Percentiles rank a stretch among this genome's conserved stretches.
Conservation (phyloP, 352 stramenopile genomes). For the Lagenidium giganteum region DNA sequence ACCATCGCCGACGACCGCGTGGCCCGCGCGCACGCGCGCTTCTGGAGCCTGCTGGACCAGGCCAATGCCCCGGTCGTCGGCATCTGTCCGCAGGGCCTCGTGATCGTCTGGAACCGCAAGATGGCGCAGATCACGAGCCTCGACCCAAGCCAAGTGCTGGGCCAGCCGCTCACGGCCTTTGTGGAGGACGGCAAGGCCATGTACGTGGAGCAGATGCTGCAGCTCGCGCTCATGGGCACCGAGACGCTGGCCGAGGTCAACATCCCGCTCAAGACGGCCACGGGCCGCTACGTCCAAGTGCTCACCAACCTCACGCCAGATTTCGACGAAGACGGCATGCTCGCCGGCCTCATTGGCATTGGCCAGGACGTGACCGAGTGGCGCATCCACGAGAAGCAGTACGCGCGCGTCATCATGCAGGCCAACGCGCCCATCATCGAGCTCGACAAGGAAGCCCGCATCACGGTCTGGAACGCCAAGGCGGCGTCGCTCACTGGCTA, state of each 20-base stretch:
- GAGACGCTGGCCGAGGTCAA: conserved; percentile 30
- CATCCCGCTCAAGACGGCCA: conserved; percentile 31
- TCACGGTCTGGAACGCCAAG: conserved; percentile 71
- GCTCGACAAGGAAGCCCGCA: conserved; percentile 52
- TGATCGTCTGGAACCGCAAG: conserved; percentile 57
- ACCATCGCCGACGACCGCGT: no score
- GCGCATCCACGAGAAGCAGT: conserved; percentile 37
- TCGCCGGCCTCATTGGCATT: conserved; percentile 26
- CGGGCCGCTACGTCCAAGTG: conserved; percentile 34
- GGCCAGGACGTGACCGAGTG: conserved; percentile 51
- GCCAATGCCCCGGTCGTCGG: conserved; percentile 40
- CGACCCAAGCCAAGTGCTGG: conserved; percentile 21
- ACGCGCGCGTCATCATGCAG: conserved; percentile 59
- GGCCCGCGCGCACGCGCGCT: conserved; percentile 16
- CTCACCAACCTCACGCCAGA: conserved; percentile 48
- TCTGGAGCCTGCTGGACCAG: conserved; percentile 36
- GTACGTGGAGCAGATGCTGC: no score
- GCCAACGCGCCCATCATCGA: conserved; percentile 77
- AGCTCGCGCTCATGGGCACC: conserved; percentile 5
- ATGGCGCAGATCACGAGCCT: conserved; percentile 35
- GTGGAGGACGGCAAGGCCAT: no score
- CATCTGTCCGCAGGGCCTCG: conserved; percentile 21
- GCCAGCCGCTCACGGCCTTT: conserved; percentile 20
- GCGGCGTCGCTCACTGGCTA: conserved; percentile 62
- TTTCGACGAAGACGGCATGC: conserved; percentile 26